A percentile compares a stretch with the other conserved stretches of the same genome.
Conservation (phyloP, 108 stramenopile species). For the Nitzschia sp. region DNA sequence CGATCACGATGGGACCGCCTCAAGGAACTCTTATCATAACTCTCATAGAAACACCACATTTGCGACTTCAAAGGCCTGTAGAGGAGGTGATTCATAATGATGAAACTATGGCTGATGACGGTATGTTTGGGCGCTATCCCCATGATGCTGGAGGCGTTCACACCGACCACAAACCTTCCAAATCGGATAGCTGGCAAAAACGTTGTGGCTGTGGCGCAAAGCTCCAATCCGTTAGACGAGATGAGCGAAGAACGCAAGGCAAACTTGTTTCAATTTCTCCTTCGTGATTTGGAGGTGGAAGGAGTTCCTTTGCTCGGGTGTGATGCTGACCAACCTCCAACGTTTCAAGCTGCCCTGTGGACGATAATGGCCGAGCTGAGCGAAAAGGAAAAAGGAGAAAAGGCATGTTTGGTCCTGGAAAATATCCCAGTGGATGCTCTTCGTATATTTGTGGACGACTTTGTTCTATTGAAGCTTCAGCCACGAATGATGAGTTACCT, state of each 20-base stretch:
- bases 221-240: slow-evolving; percentile 28
- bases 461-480: slow-evolving; percentile 63
- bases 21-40: too few species aligned
- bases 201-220: background rate
- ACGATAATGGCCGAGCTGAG: slow-evolving; percentile 80
- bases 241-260: slow-evolving; percentile 55
- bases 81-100: too few species aligned
- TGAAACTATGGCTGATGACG: too few species aligned
- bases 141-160: too few species aligned
- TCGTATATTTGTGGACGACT: slow-evolving; percentile 68
- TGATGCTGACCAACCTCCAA: slow-evolving; percentile 70
- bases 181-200: too few species aligned
- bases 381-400: slow-evolving; percentile 31
- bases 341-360: slow-evolving; percentile 76
- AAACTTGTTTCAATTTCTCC: slow-evolving; percentile 63
- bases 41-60: too few species aligned
- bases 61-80: too few species aligned
- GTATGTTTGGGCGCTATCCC: too few species aligned
- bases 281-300: slow-evolving; percentile 78
- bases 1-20: too few species aligned
- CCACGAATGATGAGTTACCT: slow-evolving; percentile 51
- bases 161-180: too few species aligned
- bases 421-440: slow-evolving; percentile 63
- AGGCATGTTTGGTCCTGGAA: slow-evolving; percentile 73
- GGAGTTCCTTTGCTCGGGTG: slow-evolving; percentile 79